Evolutionary conservation across 495 filamentous ascomycete species (phyloP), one percentile per base, ranked within the genome.

Genomic region (Chaetomium tenue): DNA sequence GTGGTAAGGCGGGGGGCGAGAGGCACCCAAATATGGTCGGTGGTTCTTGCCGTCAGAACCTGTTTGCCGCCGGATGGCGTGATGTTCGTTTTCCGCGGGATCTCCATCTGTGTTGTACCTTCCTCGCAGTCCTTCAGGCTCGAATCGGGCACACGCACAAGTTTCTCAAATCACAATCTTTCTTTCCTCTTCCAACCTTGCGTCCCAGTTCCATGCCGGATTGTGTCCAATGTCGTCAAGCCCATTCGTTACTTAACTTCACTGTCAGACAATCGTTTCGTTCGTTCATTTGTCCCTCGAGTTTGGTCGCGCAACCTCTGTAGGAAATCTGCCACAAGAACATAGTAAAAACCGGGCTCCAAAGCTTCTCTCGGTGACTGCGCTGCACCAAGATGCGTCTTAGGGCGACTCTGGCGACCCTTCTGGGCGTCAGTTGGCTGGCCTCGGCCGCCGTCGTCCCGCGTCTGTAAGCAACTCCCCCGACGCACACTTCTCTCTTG

Each of bases 341-440:
- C 44, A 22, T 1, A 47, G 18, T 20, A 4, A n/a, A 22, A n/a
- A 6, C 44, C 44, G 22, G 3, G 3, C 44, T 44, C 1, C 8
- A 7, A 3, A 37, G 33, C 1, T 20, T 20, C n/a, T 18, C 20
- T 2, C 23, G 18, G 20, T 11, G 9, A 23, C 22, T 23, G 48
- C 7, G 23, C 39, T 51, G 22, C 62, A 20, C 67, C 61, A 69
- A 54, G 69, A 76, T 76, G 74, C 74, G 72, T 64, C 52, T 63
- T 12, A 51, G 51, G 51, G 64, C 67, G 23, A 64, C 70, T 26
- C 52, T 74, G 15, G 61, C 68, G 37, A 62, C 58, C 59, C 42
- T 74, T 5, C 30, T 46, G 28, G 67, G 66, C 50, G 60, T 71
- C 37, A 63, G 66, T 20, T 50, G 46, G 60, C 47, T 72, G 47